Base-by-base conservation (phyloP, 495 filamentous ascomycete species). In the Bathelium albidoporum region DNA sequence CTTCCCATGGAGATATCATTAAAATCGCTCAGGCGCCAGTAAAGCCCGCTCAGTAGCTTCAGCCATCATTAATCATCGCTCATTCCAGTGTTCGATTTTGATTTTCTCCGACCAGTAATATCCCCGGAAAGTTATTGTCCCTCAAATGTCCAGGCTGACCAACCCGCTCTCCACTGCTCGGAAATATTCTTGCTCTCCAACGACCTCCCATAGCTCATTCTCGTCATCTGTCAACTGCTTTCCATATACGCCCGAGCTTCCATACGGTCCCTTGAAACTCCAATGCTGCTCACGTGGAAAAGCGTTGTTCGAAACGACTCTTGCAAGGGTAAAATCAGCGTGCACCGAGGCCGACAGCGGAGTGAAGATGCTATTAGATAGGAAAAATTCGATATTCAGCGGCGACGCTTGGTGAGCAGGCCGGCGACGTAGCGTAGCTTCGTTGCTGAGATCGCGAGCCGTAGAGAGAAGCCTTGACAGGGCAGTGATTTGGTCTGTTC, bases 221-320 rank as follows among this genome's bases (percentile, higher is more conserved):
- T 39, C 14, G 14, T 39, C 34, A 39, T 79, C 78, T 32, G 74
- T 76, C 32, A 78, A 75, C 41, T 77, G 77, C 59, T 80, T 81
- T 32, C 78, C 80, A 58, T 82, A 82, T 24, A 79, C 68, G 0
- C 81, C 80, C 7, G 78, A 81, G 49, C 71, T 71, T n/a, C 80
- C 80, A 59, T 81, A 82, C 0, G 81, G 81, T 0, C 81, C 81
- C 64, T 81, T 81, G 14, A 73, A 73, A 34, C 73, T 76, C 1
- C 66, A 55, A 34, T 64, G 61, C 66, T 70, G 63, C 16, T 71
- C 60, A 10, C 66, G 52, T 7, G 73, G 74, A 80, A 81, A 82
- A 24, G 62, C 26, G 9, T 73, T 77, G 20, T 67, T 69, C 1
- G 76, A 78, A 2, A 63, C 58, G 31, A 77, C 61, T 59, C 78